Evolutionary conservation across 352 stramenopile species (phyloP).

Genomic region (Aphanomyces astaci): DNA sequence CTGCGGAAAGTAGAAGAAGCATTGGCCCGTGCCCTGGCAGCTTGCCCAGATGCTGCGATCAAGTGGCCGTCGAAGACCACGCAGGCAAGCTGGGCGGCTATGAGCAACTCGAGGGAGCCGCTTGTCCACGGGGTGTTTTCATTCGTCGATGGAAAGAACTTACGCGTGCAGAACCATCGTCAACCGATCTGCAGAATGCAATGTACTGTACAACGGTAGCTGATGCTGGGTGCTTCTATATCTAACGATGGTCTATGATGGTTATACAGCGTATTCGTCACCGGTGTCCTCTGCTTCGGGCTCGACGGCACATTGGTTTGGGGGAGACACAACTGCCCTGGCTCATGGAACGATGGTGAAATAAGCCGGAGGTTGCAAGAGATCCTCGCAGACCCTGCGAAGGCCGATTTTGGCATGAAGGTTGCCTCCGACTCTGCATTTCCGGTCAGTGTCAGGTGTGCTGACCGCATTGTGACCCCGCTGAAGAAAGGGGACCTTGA

Average conservation of each 20-base stretch:
- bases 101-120: no score
- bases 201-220: conserved; percentile 18
- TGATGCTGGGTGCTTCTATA: neutral
- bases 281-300: conserved; percentile 6
- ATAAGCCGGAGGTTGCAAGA: conserved; percentile 2
- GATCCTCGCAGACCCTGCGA: no score
- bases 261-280: neutral
- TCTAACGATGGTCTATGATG: no score
- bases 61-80: no score
- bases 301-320: conserved; percentile 4
- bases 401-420: no score
- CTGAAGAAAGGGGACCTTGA: conserved; percentile 21
- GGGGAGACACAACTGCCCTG: conserved; percentile 17
- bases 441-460: no score
- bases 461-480: conserved; percentile 7
- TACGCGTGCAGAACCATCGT: conserved; percentile 4
- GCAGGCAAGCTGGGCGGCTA: no score
- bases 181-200: conserved; percentile 20
- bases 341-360: conserved; percentile 23
- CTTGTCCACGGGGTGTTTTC: no score
- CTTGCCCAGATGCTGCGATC: no score
- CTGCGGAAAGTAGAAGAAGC: no score
- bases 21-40: no score
- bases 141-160: no score
- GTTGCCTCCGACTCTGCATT: conserved; percentile 11